A percentile compares a stretch with the other conserved stretches of the same genome.
Conservation (phyloP, 2,329 filamentous ascomycete genomes). For the Colletotrichum ledebouriae region DNA sequence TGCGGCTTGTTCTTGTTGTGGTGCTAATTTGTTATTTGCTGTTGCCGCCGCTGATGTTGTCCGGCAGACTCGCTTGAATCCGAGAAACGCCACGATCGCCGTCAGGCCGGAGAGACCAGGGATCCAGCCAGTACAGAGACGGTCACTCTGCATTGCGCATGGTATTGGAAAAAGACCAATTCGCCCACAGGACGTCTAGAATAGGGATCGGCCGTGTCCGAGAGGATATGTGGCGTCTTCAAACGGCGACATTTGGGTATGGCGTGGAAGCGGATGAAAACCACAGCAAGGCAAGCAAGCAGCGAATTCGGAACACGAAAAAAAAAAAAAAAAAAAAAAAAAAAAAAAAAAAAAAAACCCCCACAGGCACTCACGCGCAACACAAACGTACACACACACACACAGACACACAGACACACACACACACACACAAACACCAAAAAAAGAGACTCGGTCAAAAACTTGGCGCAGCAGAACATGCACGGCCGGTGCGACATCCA, state of each 20-base stretch:
- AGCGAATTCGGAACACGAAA: slow-evolving; percentile 1
- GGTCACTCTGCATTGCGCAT: slow-evolving; percentile 17
- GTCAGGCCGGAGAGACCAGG: slow-evolving; percentile 10
- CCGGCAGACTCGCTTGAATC: slow-evolving; percentile 24
- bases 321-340: slow-evolving; percentile 32
- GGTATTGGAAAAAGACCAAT: slow-evolving; percentile 14
- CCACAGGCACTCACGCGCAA: slow-evolving; percentile 2
- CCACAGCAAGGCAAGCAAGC: neutral
- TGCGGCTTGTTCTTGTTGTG: neutral
- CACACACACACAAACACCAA: slow-evolving; percentile 2
- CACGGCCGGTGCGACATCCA: slow-evolving; percentile 24
- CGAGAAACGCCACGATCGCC: slow-evolving; percentile 37
- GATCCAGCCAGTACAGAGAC: neutral
- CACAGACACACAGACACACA: neutral
- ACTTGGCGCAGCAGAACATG: slow-evolving; percentile 30
- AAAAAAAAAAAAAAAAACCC: slow-evolving; percentile 29
- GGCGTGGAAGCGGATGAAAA: slow-evolving; percentile 27
- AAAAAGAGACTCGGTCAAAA: slow-evolving; percentile 13
- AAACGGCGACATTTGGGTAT: slow-evolving; percentile 22
- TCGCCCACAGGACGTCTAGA: slow-evolving; percentile 17
- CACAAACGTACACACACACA: slow-evolving; percentile 2
- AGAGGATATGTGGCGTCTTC: slow-evolving; percentile 33
- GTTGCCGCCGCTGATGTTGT: slow-evolving; percentile 22
- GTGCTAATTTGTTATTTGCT: neutral
- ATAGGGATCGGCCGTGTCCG: slow-evolving; percentile 25